Evolutionary conservation across 2,329 filamentous ascomycete species (phyloP), one percentile per base, ranked within the genome.

Genomic region (Lachnellula occidentalis): DNA sequence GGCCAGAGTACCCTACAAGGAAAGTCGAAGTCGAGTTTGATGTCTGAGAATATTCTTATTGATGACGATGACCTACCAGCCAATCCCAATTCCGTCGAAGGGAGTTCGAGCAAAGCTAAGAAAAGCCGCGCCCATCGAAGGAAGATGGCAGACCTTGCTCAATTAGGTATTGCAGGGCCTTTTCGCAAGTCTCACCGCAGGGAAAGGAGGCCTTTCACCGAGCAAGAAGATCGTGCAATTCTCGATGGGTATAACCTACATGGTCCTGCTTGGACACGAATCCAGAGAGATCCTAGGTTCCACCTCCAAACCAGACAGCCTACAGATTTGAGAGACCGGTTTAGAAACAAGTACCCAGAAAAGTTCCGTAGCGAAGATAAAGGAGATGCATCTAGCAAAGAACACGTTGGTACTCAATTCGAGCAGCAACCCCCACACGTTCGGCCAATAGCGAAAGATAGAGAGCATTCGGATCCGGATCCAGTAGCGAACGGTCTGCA

Each of bases 181-280:
- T 86, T 87, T 62, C 82, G 80, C 57, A 81, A 80, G 63, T 85
- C 82, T 0, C 74, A 77, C 47, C 77, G 83, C 27, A 78, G 83
- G 21, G 80, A 82, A 64, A 74, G 83, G 47, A 74, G 79, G 3
- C 78, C 80, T 0, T 87, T 86, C 58, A 82, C 81, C 0, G 79
- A 82, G 27, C 76, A 82, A 58, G 83, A 87, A 55, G 83, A 87
- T 62, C 72, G 72, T 31, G 79, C 83, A 59, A 86, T 86, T 45
- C 71, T 85, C 1, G 73, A 80, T 55, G 83, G 83, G 0, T 77
- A 85, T 37, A 72, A 81, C 39, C 65, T 75, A 4, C 84, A 85
- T 64, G 83, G 83, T 0, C 80, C 82, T 8, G 77, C 81, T 8
- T 86, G 83, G 83, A 84, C 82, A 50, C 81, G 79, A 66, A 86